Evolutionary conservation across 1,284 basidiomycete genomes (phyloP).

Genomic region (Heterobasidion occidentale): DNA sequence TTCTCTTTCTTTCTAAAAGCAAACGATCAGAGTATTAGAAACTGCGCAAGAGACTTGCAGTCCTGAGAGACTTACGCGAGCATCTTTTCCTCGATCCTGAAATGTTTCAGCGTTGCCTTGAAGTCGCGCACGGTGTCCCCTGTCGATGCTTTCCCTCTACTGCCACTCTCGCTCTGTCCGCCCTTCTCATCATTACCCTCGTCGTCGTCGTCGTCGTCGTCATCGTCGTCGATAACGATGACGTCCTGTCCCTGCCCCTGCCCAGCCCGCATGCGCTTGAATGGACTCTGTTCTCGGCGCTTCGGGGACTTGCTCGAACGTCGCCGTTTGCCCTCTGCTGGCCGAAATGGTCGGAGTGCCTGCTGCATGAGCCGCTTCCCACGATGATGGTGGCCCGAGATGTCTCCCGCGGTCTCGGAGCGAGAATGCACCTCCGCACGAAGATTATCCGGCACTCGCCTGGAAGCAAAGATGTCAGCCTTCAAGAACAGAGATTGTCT

Average conservation of each 20-base stretch:
- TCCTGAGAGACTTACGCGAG: not conserved
- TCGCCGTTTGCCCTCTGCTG: not conserved
- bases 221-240: constrained; percentile 27
- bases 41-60: not conserved
- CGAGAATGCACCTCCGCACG: not conserved
- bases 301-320: not conserved
- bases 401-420: not conserved
- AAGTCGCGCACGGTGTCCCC: not conserved
- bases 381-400: not conserved
- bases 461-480: too few relatives aligned
- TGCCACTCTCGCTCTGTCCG: not conserved
- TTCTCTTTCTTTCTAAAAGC: constrained; percentile 38
- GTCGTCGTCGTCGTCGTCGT: constrained; percentile 16
- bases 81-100: constrained; percentile 6
- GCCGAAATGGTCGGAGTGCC: constrained; percentile 1
- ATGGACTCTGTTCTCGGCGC: constrained; percentile 1
- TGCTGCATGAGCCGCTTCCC: not conserved
- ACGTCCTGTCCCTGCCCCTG: constrained; percentile 22
- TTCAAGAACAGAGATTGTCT: too few relatives aligned
- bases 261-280: constrained; percentile 22
- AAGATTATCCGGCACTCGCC: too few relatives aligned
- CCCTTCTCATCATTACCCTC: not conserved
- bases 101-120: constrained; percentile 3
- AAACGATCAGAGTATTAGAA: constrained; percentile 14
- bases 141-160: not conserved